phyloP scores from a whole-genome alignment of 164 flowering plant genomes.

The Stephania cephalantha region DNA sequence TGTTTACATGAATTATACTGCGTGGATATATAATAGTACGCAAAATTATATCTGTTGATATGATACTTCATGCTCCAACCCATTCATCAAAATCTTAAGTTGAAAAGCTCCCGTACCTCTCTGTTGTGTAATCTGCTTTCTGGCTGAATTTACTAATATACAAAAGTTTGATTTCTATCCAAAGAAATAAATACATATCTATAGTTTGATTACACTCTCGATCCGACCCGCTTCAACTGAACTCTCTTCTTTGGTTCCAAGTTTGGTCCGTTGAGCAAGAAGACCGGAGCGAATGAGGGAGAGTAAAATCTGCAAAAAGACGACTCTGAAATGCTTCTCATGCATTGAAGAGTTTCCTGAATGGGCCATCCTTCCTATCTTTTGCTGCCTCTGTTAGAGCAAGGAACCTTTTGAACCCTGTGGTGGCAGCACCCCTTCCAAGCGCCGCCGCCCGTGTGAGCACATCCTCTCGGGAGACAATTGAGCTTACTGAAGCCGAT shows the following conservation, averaged over 20 bases:
- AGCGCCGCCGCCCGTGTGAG: conserved; percentile 94
- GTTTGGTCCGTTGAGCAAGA: not conserved
- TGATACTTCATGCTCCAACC: too few relatives aligned
- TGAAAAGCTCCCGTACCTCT: too few relatives aligned
- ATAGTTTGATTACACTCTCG: too few relatives aligned
- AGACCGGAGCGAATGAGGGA: not conserved
- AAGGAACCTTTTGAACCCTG: conserved; percentile 87
- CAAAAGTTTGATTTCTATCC: too few relatives aligned
- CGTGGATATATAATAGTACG: too few relatives aligned
- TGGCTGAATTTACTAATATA: too few relatives aligned
- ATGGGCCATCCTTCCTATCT: conserved; percentile 93
- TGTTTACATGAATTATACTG: too few relatives aligned
- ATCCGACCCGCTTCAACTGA: not conserved
- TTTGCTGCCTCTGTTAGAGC: conserved; percentile 97
- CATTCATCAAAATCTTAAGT: too few relatives aligned
- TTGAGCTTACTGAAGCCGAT: conserved; percentile 29
- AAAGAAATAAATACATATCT: too few relatives aligned
- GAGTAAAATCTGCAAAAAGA: not conserved
- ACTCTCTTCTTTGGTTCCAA: not conserved
- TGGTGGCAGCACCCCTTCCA: conserved; percentile 93
- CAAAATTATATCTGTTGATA: too few relatives aligned
- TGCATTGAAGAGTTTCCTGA: conserved; percentile 78
- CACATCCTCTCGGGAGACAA: conserved; percentile 76
- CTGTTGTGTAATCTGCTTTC: too few relatives aligned
- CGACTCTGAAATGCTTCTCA: conserved; percentile 22